Base-by-base conservation (phyloP, 2,329 filamentous ascomycete genomes). In the Penicillium griseofulvum region DNA sequence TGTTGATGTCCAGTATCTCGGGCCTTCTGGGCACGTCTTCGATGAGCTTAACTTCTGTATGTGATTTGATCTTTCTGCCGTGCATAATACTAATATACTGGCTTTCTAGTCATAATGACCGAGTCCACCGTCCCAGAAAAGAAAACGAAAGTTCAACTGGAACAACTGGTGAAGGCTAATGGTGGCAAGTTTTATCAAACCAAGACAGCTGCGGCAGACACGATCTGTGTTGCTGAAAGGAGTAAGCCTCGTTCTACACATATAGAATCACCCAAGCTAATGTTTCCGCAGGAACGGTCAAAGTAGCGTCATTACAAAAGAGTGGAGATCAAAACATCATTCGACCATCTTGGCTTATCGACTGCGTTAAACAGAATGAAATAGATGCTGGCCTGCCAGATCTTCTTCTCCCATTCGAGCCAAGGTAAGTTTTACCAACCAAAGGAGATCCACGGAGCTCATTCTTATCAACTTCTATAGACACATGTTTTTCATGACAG, bases 251-350 rank as follows among this genome's bases (percentile, higher is more conserved):
- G 24, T 8, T 12, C 11, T 39, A 11, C 2, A 17, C 22, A 9
- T 9, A 9, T 9, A 17, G 9, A 11, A 16, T 17, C 11, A n/a
- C 2, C 1, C 19, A 16, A 43, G 16, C 60, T 69, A 34, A 69
- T 38, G 28, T 57, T n/a, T 51, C 33, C 54, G 4, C 48, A 77
- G 74, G 76, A 46, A 80, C 83, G 0, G 86, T 97, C 62, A 92
- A 92, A 67, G 91, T 92, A 1, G 89, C 90, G 1, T 91, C 90
- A 10, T 74, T 97, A 9, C 85, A 91, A 58, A 96, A 94, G 65
- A 80, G 78, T 6, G 87, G 85, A 4, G 78, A 83, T 0, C 80
- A 83, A 7, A 87, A 90, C 62, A 87, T 99, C 48, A 80, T 97
- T 54, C 84, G 85, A 22, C 89, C 92, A 0, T 81, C 79, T 6